Evolutionary conservation across 1,284 basidiomycete genomes (phyloP), one percentile per base, ranked within the genome.

Genomic region (Leccinum pseudoinsigne): DNA sequence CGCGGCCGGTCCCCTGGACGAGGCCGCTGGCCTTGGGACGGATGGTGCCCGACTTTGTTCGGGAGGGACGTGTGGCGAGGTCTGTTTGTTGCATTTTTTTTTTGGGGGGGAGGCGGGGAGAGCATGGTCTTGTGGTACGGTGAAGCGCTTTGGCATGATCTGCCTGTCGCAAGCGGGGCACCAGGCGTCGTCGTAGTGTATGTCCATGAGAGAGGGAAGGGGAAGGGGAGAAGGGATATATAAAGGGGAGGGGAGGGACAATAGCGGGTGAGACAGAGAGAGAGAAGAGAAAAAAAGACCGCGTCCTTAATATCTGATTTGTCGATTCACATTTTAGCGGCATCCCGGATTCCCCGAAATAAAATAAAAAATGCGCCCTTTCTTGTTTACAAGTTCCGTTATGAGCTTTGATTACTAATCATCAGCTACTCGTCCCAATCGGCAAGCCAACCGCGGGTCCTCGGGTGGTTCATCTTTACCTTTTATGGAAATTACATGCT

Each of bases 121-220:
- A n/a, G 73, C 69, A 8, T 66, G 69, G 45, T 64, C 61, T 26
- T 63, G 50, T 7, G 83, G 76, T 63, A 89, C 81, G 21, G 79
- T 80, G 66, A 78, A 79, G 67, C 88, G 86, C 71, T 88, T 89
- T 28, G 90, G 90, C 26, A 84, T 78, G 66, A 92, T 91, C 66
- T 87, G 85, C 68, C 84, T 80, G 68, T 86, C 82, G 78, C 90
- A 92, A 69, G 84, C 84, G 58, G 87, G 87, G 81, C 90, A 91
- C 87, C 88, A 91, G 59, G 82, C 79, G 65, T 86, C 81, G 78
- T 89, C 79, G 76, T 81, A 82, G 78, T 86, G 81, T 77, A 85
- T 82, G 68, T 79, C 79, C 74, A 76, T 77, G 45, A 62, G 18
- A 62, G 18, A 1, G 31, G 36, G 23, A 18, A 11, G 60, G 53